A percentile compares a stretch with the other conserved stretches of the same genome.
phyloP scores from a whole-genome alignment of 2,329 filamentous ascomycete genomes.

The Ophiosphaerella narmari region DNA sequence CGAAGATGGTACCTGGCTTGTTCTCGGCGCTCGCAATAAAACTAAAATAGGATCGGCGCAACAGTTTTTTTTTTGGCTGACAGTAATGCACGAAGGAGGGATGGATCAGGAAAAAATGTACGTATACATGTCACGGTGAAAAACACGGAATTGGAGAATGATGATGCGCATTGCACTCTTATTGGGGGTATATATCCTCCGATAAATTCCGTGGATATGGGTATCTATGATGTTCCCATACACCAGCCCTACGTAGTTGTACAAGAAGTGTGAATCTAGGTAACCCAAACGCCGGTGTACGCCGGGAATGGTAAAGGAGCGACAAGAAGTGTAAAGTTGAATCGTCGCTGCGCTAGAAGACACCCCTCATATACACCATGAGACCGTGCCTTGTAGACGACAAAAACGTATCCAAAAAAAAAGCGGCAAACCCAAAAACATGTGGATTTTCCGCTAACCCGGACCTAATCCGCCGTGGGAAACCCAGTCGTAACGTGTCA shows the following conservation, averaged over 20 bases:
- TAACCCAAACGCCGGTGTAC: slow-evolving; percentile 1
- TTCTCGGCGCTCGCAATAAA: too few species aligned
- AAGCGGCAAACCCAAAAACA: slow-evolving; percentile 13
- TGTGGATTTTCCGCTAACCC: slow-evolving; percentile 6
- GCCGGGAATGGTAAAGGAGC: slow-evolving; percentile 20
- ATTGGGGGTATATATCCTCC: not conserved
- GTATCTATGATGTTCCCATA: slow-evolving; percentile 21
- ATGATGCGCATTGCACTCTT: not conserved
- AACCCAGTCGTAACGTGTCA: slow-evolving; percentile 39
- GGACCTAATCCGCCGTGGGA: slow-evolving; percentile 17
- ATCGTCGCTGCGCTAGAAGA: slow-evolving; percentile 5
- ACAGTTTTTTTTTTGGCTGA: too few species aligned
- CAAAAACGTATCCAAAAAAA: slow-evolving; percentile 10
- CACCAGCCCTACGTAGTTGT: slow-evolving; percentile 20
- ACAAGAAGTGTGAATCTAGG: slow-evolving; percentile 26
- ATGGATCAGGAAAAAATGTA: too few species aligned
- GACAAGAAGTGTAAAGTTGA: slow-evolving; percentile 31
- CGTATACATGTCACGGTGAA: too few species aligned
- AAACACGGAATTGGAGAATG: too few species aligned
- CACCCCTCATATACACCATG: slow-evolving; percentile 29
- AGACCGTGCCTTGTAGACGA: slow-evolving; percentile 8
- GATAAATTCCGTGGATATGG: slow-evolving; percentile 3
- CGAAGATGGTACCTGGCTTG: too few species aligned
- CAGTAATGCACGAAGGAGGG: too few species aligned
- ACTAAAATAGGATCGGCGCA: too few species aligned